Evolutionary conservation across 2,329 filamentous ascomycete genomes (phyloP), one percentile per base, ranked within the genome.

Genomic region (Neurospora sp.): DNA sequence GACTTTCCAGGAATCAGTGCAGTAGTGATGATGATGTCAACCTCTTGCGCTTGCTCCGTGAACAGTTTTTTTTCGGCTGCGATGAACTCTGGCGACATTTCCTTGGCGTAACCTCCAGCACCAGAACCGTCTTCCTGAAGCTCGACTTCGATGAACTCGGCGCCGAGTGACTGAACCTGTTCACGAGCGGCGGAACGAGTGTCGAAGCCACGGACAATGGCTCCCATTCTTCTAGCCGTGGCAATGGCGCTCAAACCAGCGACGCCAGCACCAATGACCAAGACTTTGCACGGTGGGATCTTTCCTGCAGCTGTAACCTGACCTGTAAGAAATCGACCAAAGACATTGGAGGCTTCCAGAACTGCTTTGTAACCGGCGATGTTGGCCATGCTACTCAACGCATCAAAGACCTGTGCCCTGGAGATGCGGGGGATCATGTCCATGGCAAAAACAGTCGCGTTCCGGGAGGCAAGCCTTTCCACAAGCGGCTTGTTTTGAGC

Each of bases 291-390:
- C 4, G 93, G 93, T 0, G 93, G 93, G 40, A 97, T 96, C 84
- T 96, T 89, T 66, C 93, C 93, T 69, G 93, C 93, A 68, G 93
- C 93, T 4, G 93, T 97, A 17, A 94, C 92, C 78, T 97, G 93
- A 37, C 93, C 93, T 12, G 93, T 96, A 74, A 97, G 81, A 77
- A 96, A 97, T 66, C 93, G 88, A 68, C 93, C 93, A 79, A 96
- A 97, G 73, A 91, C 89, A 79, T 97, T 97, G 15, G 92, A 94
- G 1, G 93, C 93, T 79, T 97, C 93, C 62, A 97, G 83, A 1
- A 97, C 92, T 52, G 93, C 93, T 80, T 96, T 97, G 82, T 97
- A 97, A 0, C 93, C 93, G 28, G 93, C 92, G 81, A 97, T 97
- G 75, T 97, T 97, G 71, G 93, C 93, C 93, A 97, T 97, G 10